Conservation (phyloP, 306 rosid species). For the Vicia faba region DNA sequence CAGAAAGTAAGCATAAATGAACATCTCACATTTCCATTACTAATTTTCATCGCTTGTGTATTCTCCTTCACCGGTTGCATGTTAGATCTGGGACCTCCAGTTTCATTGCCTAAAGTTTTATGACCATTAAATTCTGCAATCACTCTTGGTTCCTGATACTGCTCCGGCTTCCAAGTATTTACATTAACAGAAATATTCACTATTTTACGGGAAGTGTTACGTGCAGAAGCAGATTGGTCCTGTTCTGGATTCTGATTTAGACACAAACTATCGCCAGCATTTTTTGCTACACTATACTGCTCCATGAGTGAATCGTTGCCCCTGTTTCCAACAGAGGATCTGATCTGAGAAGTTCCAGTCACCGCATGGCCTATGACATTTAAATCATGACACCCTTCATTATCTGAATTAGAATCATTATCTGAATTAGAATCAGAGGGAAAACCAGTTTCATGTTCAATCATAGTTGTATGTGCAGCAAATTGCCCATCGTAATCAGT, state of each 20-base stretch:
- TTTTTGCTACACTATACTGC: slow-evolving; percentile 58
- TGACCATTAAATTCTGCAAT: slow-evolving; percentile 50
- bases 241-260: slow-evolving; percentile 47
- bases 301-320: slow-evolving; percentile 49
- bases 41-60: slow-evolving; percentile 41
- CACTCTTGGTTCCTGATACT: slow-evolving; percentile 63
- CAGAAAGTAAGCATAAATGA: slow-evolving; percentile 15
- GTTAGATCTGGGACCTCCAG: slow-evolving; percentile 50
- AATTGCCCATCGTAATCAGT: slow-evolving; percentile 49
- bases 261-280: slow-evolving; percentile 45
- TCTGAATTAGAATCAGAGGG: slow-evolving; percentile 66
- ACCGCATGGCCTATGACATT: slow-evolving; percentile 45
- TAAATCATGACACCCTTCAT: slow-evolving; percentile 64
- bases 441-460: slow-evolving; percentile 60
- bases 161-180: slow-evolving; percentile 73
- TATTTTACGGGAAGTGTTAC: slow-evolving; percentile 58
- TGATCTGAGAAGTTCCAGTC: slow-evolving; percentile 55
- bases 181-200: slow-evolving; percentile 67
- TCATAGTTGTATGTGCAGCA: slow-evolving; percentile 43
- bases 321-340: slow-evolving; percentile 56
- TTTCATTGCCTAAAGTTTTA: slow-evolving; percentile 40
- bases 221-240: slow-evolving; percentile 51
- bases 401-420: slow-evolving; percentile 68
- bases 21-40: slow-evolving; percentile 68
- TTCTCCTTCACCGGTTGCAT: slow-evolving; percentile 49